phyloP scores from a whole-genome alignment of 257 asterid genomes.

The Solanum dulcamara region DNA sequence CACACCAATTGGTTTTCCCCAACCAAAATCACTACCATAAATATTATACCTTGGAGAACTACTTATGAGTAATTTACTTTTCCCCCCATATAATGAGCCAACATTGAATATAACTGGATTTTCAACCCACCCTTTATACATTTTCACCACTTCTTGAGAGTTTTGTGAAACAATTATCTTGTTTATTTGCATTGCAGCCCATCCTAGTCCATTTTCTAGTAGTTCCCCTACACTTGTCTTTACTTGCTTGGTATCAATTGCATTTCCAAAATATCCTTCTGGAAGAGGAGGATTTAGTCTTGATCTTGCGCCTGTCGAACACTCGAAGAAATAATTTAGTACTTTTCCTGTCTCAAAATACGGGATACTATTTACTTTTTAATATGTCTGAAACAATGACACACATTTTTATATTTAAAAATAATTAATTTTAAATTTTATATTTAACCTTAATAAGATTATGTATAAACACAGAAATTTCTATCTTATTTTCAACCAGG shows the following conservation, averaged over 20 bases:
- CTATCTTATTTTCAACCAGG: too few species aligned
- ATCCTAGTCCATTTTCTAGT: slow-evolving; percentile 21
- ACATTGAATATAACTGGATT: slow-evolving; percentile 9
- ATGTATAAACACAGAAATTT: too few species aligned
- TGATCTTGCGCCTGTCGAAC: slow-evolving; percentile 10
- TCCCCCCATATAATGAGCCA: background rate
- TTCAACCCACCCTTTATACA: slow-evolving; percentile 16
- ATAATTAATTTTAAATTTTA: too few species aligned
- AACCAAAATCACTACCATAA: slow-evolving; percentile 18
- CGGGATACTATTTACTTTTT: too few species aligned
- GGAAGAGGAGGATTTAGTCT: slow-evolving; percentile 27
- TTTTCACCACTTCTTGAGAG: slow-evolving; percentile 7
- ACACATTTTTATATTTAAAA: too few species aligned
- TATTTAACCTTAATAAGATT: too few species aligned
- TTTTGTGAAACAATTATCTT: background rate
- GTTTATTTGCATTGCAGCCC: slow-evolving; percentile 36
- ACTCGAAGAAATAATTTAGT: background rate
- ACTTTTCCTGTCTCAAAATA: background rate
- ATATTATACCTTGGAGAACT: slow-evolving; percentile 39
- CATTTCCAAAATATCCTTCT: slow-evolving; percentile 39
- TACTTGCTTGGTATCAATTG: slow-evolving; percentile 5
- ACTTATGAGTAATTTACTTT: slow-evolving; percentile 3
- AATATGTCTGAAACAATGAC: too few species aligned
- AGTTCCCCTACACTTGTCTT: slow-evolving; percentile 6
- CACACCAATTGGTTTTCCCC: slow-evolving; percentile 30